Conservation (phyloP, 2,329 filamentous ascomycete genomes). For the Ceratocystis cacaofunesta region DNA sequence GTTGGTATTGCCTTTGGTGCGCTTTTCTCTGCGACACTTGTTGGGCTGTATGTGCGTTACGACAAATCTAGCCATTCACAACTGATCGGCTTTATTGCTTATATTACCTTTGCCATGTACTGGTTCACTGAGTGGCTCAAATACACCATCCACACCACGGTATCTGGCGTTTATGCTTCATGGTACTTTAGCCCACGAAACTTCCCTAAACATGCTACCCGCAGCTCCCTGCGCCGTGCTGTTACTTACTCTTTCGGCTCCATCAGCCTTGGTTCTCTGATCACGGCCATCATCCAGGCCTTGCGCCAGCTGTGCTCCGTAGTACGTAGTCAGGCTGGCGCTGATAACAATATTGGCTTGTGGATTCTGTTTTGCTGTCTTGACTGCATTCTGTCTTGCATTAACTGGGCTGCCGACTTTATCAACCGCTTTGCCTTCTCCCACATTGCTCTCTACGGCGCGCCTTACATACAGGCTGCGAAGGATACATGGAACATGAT, state of each 20-base stretch:
- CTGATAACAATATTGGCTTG: conserved; percentile 49
- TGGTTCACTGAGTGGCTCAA: conserved; percentile 92
- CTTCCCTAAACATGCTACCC: conserved; percentile 63
- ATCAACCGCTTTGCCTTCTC: conserved; percentile 87
- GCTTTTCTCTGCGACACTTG: conserved; percentile 76
- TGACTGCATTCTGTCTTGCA: conserved; percentile 57
- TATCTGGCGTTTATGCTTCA: conserved; percentile 76
- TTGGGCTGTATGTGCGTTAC: conserved; percentile 74
- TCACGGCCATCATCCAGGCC: conserved; percentile 78
- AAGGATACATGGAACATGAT: conserved; percentile 89
- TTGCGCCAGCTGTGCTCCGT: conserved; percentile 68
- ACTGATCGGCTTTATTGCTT: conserved; percentile 72
- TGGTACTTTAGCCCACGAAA: conserved; percentile 73
- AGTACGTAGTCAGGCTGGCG: conserved; percentile 48
- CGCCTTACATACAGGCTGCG: conserved; percentile 69
- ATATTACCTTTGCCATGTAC: conserved; percentile 81
- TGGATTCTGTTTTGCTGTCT: conserved; percentile 57
- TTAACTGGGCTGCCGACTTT: conserved; percentile 79
- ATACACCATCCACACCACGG: conserved; percentile 77
- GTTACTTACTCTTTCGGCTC: conserved; percentile 87
- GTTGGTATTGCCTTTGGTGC: conserved; percentile 60
- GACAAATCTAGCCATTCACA: conserved; percentile 49
- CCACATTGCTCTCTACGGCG: conserved; percentile 86
- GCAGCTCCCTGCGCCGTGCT: conserved; percentile 66
- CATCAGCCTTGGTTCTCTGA: conserved; percentile 69